Evolutionary conservation across 257 asterid species (phyloP), one percentile per base, ranked within the genome.

Genomic region (Striga asiatica): DNA sequence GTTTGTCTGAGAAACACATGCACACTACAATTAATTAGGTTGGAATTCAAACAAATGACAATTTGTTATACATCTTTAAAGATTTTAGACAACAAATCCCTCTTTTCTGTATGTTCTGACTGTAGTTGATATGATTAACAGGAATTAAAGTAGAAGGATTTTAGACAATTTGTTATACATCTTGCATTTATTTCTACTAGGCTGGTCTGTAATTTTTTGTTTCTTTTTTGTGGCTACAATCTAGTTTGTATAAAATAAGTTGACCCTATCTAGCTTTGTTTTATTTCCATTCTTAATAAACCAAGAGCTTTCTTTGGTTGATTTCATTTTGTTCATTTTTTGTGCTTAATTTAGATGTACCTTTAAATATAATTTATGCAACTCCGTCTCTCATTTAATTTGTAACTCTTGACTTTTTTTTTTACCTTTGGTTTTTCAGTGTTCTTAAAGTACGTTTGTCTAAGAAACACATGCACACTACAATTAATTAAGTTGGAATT

Each of bases 131-230:
- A 25, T 37, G 60, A 49, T 53, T 50, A 6, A 64, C 88, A 91
- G 98, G 96, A 75, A 74, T 62, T 50, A 82, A 76, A 56, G 84
- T 82, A 31, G 98, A 91, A 74, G 98, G 98, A 59, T 84, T 91
- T 61, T 71, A 87, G 67, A 81, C n/a, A n/a, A n/a, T n/a, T n/a
- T n/a, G n/a, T n/a, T n/a, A n/a, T n/a, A n/a, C 24, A 43, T 18
- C 31, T 20, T 48, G 57, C 14, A 47, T 60, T 45, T 28, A 37
- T 55, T 61, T 31, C 37, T 35, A 24, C 46, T 25, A 48, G 20
- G 11, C 34, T 51, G 8, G 13, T 11, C 25, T 5, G 21, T 19
- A 37, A 54, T 22, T 45, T 24, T 54, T 8, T 54, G 47, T 51
- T 39, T 29, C 51, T 49, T 41, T 31, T 37, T 17, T 17, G 23